Evolutionary conservation across 2,329 filamentous ascomycete species (phyloP).

Genomic region (Raffaelea albimanens): DNA sequence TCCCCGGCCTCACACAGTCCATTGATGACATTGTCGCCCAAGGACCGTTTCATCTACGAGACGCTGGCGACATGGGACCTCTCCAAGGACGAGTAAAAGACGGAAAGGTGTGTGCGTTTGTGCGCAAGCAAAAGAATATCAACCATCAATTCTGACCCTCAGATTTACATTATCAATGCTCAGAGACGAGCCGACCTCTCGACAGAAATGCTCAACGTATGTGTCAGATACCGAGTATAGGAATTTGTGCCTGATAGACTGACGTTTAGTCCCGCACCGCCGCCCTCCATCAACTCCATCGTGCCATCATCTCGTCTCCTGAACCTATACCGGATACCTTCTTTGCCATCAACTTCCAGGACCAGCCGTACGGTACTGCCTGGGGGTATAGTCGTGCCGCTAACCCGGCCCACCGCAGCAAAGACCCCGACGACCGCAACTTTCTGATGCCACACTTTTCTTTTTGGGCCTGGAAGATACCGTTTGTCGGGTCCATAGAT

Average conservation of each 20-base stretch:
- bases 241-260: too few species aligned
- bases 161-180: conserved; percentile 35
- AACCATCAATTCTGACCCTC: too few species aligned
- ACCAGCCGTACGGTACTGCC: conserved; percentile 32
- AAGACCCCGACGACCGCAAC: conserved; percentile 20
- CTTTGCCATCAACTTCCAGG: conserved; percentile 42
- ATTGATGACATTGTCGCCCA: conserved; percentile 33
- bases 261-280: conserved; percentile 41
- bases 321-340: conserved; percentile 38
- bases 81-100: conserved; percentile 32
- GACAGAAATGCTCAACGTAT: conserved; percentile 30
- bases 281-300: conserved; percentile 43
- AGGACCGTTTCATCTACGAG: conserved; percentile 32
- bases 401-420: conserved; percentile 21
- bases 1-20: conserved; percentile 36
- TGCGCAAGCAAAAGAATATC: too few species aligned
- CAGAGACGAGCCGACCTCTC: conserved; percentile 31
- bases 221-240: conserved; percentile 5
- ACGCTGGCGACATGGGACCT: conserved; percentile 28
- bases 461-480: conserved; percentile 44
- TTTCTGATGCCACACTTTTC: conserved; percentile 48
- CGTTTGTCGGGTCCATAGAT: conserved; percentile 35
- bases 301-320: conserved; percentile 40
- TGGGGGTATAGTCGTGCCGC: conserved; percentile 39
- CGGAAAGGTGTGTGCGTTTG: conserved; percentile 27